Conservation (phyloP, 1,139 yeast species). For the Pichiaceae sp. region DNA sequence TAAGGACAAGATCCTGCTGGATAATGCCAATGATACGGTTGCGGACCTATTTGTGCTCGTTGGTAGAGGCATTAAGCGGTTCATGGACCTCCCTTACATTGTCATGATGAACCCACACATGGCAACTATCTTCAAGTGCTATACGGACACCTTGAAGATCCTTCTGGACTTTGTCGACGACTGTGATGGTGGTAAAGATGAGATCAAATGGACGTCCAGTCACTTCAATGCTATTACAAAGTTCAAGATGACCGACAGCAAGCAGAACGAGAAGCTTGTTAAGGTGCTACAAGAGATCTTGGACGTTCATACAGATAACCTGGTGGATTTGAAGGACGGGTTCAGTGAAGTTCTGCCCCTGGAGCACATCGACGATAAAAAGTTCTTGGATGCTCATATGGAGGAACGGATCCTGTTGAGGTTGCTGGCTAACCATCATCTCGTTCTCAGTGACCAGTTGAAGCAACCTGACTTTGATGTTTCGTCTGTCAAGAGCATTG, state of each 20-base stretch:
- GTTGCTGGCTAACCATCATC: conserved; percentile 76
- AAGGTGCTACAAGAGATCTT: conserved; percentile 50
- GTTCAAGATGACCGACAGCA: conserved; percentile 30
- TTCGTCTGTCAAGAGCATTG: conserved; percentile 38
- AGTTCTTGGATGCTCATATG: conserved; percentile 68
- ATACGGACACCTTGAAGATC: conserved; percentile 61
- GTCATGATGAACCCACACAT: conserved; percentile 85
- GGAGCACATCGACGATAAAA: conserved; percentile 42
- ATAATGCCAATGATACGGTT: conserved; percentile 27
- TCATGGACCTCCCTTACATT: conserved; percentile 71
- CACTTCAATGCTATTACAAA: conserved; percentile 13
- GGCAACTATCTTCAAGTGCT: conserved; percentile 68
- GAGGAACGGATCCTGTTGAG: conserved; percentile 81
- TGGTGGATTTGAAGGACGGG: conserved; percentile 75
- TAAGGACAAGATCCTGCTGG: conserved; percentile 21
- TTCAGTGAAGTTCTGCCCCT: conserved; percentile 63
- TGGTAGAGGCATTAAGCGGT: conserved; percentile 56
- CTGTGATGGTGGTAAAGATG: conserved; percentile 4
- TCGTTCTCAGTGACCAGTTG: conserved; percentile 40
- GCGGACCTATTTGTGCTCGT: conserved; percentile 35
- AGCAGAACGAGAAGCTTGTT: conserved; percentile 46
- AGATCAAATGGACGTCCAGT: conserved; percentile 29
- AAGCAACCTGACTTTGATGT: conserved; percentile 31
- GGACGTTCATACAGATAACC: conserved; percentile 73
- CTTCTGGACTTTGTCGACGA: conserved; percentile 39